Evolutionary conservation across 257 asterid species (phyloP), one percentile per base, ranked within the genome.

Genomic region (Jacaranda copaia): DNA sequence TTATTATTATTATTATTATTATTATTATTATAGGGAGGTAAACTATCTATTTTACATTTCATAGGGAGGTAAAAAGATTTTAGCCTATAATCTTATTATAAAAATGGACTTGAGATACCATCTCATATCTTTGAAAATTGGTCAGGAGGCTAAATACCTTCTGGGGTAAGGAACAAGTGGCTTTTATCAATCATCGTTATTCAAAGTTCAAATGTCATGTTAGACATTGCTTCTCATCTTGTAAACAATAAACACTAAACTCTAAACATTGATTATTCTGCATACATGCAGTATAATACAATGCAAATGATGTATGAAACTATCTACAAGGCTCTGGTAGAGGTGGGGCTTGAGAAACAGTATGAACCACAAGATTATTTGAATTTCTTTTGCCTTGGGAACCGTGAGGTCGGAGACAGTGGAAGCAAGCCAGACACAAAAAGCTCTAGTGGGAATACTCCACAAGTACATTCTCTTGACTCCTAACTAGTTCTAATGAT

Each of bases 291-390:
- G 98, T 80, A 90, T 75, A 91, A 91, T 40, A 93, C 98, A 43
- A 93, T 93, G 97, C 98, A 93, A 85, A 93, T 93, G 98, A 93
- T 93, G 98, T 93, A 90, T 8, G 95, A 80, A 18, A 76, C 81
- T 57, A 91, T 93, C 77, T 91, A 93, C 89, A 88, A 88, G 77
- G 98, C 98, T 52, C 84, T 93, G 74, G 85, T 72, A 60, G 98
- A 91, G 87, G 79, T 74, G 79, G 96, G 96, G 46, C 92, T 93
- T 20, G 91, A 93, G 71, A 80, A 72, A 7, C 86, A 85, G 68
- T 88, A 84, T 52, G 98, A 93, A 75, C 98, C 97, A 45, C 93
- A 90, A 67, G 98, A 93, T 61, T 91, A 86, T 56, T 80, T 93
- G 81, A 93, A 86, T 75, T 93, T 93, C 93, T 91, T 93, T 81